phyloP scores from a whole-genome alignment of 495 filamentous ascomycete species.

The Annulohypoxylon bovei region DNA sequence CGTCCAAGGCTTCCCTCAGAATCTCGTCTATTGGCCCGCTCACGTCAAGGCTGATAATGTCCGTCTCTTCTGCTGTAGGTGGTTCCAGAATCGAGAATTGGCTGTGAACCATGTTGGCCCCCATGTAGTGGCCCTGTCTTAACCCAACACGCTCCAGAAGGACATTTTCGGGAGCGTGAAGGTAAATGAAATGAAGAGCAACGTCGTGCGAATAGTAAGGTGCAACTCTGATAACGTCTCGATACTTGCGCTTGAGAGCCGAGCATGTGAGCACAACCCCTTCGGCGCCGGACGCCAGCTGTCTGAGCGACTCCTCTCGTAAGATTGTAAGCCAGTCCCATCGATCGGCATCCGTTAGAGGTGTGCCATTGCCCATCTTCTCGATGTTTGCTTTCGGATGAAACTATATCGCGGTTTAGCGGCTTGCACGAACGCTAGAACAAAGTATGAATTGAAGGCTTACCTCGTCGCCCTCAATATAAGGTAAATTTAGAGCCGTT shows the following conservation, averaged over 20 bases:
- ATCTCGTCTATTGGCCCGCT: constrained; percentile 71
- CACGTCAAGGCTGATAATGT: constrained; percentile 87
- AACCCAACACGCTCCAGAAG: constrained; percentile 77
- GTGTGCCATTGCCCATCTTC: constrained; percentile 89
- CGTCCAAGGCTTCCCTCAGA: constrained; percentile 67
- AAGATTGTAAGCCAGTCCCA: constrained; percentile 98
- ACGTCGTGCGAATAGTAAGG: constrained; percentile 79
- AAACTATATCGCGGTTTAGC: constrained; percentile 67
- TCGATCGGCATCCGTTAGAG: constrained; percentile 92
- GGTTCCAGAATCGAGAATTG: constrained; percentile 88
- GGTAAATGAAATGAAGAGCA: constrained; percentile 91
- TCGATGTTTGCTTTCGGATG: constrained; percentile 86
- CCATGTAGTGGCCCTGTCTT: constrained; percentile 93
- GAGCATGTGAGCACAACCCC: constrained; percentile 97
- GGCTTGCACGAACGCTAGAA: not conserved
- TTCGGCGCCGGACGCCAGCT: constrained; percentile 65
- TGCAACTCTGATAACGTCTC: constrained; percentile 93
- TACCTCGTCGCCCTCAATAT: constrained; percentile 97
- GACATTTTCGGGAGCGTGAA: constrained; percentile 77
- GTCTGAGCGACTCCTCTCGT: constrained; percentile 78
- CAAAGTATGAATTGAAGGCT: constrained; percentile 46
- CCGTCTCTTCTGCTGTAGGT: constrained; percentile 78
- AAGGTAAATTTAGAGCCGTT: constrained; percentile 75
- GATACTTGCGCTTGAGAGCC: constrained; percentile 95
- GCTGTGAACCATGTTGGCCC: constrained; percentile 94